A percentile compares a stretch with the other conserved stretches of the same genome.
Evolutionary conservation across 2,329 filamentous ascomycete species (phyloP).

Genomic region (Alternaria atra): DNA sequence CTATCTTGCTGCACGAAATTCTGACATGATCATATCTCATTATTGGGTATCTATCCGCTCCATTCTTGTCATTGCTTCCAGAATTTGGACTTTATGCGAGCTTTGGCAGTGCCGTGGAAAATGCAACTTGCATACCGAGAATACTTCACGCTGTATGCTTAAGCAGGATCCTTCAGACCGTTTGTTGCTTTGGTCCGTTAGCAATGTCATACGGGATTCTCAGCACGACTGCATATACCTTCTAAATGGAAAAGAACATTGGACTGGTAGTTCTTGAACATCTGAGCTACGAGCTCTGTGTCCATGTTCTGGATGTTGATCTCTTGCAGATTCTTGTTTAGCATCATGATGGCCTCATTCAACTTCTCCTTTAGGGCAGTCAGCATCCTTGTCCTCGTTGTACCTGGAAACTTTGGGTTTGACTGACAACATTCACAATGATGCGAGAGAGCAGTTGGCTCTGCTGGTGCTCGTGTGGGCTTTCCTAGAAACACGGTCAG

Average conservation of each 20-base stretch:
- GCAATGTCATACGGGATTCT: neutral
- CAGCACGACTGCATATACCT: conserved; percentile 64
- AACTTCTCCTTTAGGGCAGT: conserved; percentile 82
- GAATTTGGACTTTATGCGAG: neutral
- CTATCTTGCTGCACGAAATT: neutral
- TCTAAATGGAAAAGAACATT: conserved; percentile 97
- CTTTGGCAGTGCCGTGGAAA: neutral
- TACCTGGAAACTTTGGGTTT: conserved; percentile 1
- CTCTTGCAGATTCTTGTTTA: conserved; percentile 94
- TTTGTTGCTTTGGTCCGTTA: conserved; percentile 71
- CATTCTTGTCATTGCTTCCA: neutral
- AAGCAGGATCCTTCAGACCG: conserved; percentile 80
- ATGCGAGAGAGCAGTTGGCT: conserved; percentile 91
- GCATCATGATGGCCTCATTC: conserved; percentile 89
- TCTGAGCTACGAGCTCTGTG: conserved; percentile 94
- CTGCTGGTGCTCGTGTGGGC: conserved; percentile 97
- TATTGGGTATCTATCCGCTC: conserved; percentile 3
- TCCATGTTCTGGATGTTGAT: conserved; percentile 99
- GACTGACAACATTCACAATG: conserved; percentile 92
- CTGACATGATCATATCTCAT: conserved; percentile 10
- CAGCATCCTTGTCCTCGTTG: conserved; percentile 4
- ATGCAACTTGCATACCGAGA: neutral
- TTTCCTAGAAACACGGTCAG: conserved; percentile 68
- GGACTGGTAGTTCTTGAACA: conserved; percentile 99
- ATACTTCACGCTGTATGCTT: conserved; percentile 29